These are phyloP conservation scores for Phytophthora brassicae DNA, from an alignment of 352 stramenopile genomes.

Conservation along the genomic window DNA sequence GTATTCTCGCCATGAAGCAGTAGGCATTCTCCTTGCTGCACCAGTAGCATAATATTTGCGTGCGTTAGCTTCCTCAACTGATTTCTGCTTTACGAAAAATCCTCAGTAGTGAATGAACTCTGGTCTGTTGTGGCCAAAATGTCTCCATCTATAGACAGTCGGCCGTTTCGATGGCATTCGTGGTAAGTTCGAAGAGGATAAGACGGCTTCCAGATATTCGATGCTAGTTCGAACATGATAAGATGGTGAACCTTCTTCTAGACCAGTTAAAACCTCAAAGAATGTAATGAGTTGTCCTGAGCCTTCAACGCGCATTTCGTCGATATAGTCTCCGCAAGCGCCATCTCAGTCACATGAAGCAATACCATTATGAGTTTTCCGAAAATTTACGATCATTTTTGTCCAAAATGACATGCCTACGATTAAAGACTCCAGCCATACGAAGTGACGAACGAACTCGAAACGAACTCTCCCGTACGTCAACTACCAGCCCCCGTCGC, in stretches of 20 bases:
- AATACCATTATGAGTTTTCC: slow-evolving; percentile 55
- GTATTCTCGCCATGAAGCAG: slow-evolving; percentile 29
- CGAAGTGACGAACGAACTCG: slow-evolving; percentile 34
- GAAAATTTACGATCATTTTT: slow-evolving; percentile 61
- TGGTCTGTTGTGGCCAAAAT: slow-evolving; percentile 37
- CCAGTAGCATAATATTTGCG: slow-evolving; percentile 14
- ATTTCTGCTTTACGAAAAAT: slow-evolving; percentile 53
- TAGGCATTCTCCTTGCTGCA: neutral
- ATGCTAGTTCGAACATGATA: slow-evolving; percentile 50
- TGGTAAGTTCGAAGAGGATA: slow-evolving; percentile 31
- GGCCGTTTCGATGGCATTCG: slow-evolving; percentile 42
- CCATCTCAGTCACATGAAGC: slow-evolving; percentile 39
- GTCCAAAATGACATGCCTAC: slow-evolving; percentile 58
- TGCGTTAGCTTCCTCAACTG: slow-evolving; percentile 26
- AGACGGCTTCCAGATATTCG: slow-evolving; percentile 33
- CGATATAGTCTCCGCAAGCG: slow-evolving; percentile 69
- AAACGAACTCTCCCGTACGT: slow-evolving; percentile 40
- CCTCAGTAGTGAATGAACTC: slow-evolving; percentile 37
- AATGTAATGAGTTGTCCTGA: slow-evolving; percentile 47
- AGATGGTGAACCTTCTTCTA: slow-evolving; percentile 23
- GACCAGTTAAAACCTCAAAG: slow-evolving; percentile 50
- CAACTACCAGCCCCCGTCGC: slow-evolving; percentile 42
- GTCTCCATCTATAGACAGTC: slow-evolving; percentile 50
- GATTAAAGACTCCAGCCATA: slow-evolving; percentile 35
- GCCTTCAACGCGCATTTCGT: slow-evolving; percentile 49